Conservation (phyloP, 1,284 basidiomycete species). For the Thelephora terrestris region DNA sequence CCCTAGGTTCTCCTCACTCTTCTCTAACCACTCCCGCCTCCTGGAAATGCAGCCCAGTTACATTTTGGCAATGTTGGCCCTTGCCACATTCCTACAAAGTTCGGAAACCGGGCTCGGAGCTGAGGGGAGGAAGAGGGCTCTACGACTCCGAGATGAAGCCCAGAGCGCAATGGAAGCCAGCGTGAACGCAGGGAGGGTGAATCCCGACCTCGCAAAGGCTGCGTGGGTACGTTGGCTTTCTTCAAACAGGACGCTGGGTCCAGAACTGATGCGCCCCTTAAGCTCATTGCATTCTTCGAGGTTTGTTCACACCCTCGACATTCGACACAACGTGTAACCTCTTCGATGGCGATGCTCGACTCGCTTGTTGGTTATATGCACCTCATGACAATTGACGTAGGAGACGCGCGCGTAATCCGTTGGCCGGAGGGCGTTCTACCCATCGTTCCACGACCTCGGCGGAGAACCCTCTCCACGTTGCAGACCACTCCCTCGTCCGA, state of each 20-base stretch:
- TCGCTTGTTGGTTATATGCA: slow-evolving; percentile 52
- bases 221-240: slow-evolving; percentile 47
- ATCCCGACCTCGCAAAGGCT: slow-evolving; percentile 60
- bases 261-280: not conserved
- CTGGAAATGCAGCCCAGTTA: slow-evolving; percentile 57
- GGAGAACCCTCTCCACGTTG: not conserved
- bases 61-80: slow-evolving; percentile 51
- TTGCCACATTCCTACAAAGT: slow-evolving; percentile 61
- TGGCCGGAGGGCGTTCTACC: not conserved
- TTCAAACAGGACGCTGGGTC: not conserved
- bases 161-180: slow-evolving; percentile 65
- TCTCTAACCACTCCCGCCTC: slow-evolving; percentile 43
- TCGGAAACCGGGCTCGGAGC: slow-evolving; percentile 39
- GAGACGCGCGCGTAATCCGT: slow-evolving; percentile 22
- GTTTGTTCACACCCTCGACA: slow-evolving; percentile 57
- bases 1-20: slow-evolving; percentile 51
- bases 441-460: slow-evolving; percentile 4
- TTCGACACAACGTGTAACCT: slow-evolving; percentile 40
- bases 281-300: slow-evolving; percentile 66
- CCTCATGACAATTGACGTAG: slow-evolving; percentile 37
- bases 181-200: slow-evolving; percentile 56
- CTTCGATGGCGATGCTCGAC: slow-evolving; percentile 52
- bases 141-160: slow-evolving; percentile 52
- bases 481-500: not conserved
- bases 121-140: slow-evolving; percentile 40